Evolutionary conservation across 345 rosid species (phyloP).

Genomic region (Balakata baccata): DNA sequence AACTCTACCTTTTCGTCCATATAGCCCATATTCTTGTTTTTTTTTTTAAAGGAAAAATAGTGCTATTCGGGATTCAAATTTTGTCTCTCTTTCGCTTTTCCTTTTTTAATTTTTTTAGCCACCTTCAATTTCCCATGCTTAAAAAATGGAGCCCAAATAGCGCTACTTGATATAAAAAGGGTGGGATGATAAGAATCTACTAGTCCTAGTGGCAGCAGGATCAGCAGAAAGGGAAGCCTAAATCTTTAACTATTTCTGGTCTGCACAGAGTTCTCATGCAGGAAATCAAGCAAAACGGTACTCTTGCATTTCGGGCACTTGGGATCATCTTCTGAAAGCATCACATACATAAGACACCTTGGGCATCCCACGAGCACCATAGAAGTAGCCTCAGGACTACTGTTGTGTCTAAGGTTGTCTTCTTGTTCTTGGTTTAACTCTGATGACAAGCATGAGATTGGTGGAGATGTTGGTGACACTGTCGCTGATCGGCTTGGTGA

Average conservation of each 20-base stretch:
- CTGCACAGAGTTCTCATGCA: constrained; percentile 24
- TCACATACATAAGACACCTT: constrained; percentile 31
- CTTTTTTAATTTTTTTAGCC: no score
- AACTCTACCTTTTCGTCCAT: constrained; percentile 24
- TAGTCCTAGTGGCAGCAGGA: constrained; percentile 24
- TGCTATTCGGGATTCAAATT: constrained; percentile 53
- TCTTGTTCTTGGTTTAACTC: constrained; percentile 68
- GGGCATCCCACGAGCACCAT: constrained; percentile 74
- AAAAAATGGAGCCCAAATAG: constrained; percentile 62
- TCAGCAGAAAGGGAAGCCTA: background rate
- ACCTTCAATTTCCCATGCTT: background rate
- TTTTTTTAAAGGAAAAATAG: constrained; percentile 21
- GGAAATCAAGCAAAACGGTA: constrained; percentile 25
- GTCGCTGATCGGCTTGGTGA: constrained; percentile 66
- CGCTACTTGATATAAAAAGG: constrained; percentile 34
- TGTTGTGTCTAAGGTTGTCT: constrained; percentile 37
- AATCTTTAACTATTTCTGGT: constrained; percentile 34
- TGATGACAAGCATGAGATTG: constrained; percentile 88
- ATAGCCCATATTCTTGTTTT: constrained; percentile 22
- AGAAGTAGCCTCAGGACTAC: constrained; percentile 87
- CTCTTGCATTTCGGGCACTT: constrained; percentile 32
- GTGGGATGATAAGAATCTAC: constrained; percentile 7
- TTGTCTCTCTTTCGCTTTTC: no score
- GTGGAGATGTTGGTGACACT: constrained; percentile 82
- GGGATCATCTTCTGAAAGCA: constrained; percentile 26